Conservation (phyloP, 2,329 filamentous ascomycete species). For the Cladophialophora yegresii region DNA sequence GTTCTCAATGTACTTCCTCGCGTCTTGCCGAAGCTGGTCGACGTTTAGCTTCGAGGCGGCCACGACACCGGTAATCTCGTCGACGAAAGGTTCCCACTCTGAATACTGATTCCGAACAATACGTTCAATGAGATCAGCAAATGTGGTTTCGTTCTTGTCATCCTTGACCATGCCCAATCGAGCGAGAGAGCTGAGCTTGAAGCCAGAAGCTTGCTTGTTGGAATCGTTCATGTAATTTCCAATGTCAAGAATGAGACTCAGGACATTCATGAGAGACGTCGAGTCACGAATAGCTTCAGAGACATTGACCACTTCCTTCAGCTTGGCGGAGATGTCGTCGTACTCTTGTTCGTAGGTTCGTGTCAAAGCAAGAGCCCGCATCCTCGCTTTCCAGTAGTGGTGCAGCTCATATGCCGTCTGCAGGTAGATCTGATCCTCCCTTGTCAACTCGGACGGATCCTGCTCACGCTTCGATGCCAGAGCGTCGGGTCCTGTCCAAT, state of each 20-base stretch:
- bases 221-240: slow-evolving; percentile 99
- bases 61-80: slow-evolving; percentile 80
- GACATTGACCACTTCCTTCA: slow-evolving; percentile 81
- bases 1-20: slow-evolving; percentile 90
- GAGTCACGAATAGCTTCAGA: slow-evolving; percentile 90
- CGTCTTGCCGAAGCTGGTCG: slow-evolving; percentile 83
- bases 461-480: slow-evolving; percentile 75
- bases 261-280: slow-evolving; percentile 90
- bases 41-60: slow-evolving; percentile 88
- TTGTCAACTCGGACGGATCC: slow-evolving; percentile 83
- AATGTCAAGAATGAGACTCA: slow-evolving; percentile 93
- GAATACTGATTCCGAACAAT: slow-evolving; percentile 96
- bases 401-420: slow-evolving; percentile 91
- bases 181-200: slow-evolving; percentile 94
- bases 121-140: slow-evolving; percentile 92
- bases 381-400: slow-evolving; percentile 98
- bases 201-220: slow-evolving; percentile 96
- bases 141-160: slow-evolving; percentile 95
- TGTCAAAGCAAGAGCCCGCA: slow-evolving; percentile 84
- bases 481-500: slow-evolving; percentile 90
- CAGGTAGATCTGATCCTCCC: slow-evolving; percentile 93
- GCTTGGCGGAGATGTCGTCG: slow-evolving; percentile 82
- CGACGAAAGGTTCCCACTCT: slow-evolving; percentile 85
- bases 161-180: slow-evolving; percentile 97
- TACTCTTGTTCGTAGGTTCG: slow-evolving; percentile 84